These are phyloP conservation scores for Glonium stellatum DNA, from an alignment of 495 filamentous ascomycete species.

Conservation along the genomic window DNA sequence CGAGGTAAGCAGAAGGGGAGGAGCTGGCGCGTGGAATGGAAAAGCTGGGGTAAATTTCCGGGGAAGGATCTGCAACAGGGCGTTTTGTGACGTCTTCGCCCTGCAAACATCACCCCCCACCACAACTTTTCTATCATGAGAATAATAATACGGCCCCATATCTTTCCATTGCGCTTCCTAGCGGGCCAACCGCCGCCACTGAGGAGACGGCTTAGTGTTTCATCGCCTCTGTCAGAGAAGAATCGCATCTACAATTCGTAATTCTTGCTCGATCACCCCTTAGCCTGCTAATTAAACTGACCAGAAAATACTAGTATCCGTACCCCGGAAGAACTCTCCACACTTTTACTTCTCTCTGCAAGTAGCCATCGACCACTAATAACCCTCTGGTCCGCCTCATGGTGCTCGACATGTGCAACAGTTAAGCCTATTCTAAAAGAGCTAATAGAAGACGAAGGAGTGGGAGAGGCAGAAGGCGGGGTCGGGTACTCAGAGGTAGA, in stretches of 20 bases:
- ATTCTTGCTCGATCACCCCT: conserved; percentile 38
- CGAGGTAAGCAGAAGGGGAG: background rate
- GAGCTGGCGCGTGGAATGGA: background rate
- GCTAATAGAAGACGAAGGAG: conserved; percentile 46
- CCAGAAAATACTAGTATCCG: conserved; percentile 30
- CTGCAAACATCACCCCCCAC: background rate
- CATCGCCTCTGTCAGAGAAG: conserved; percentile 10
- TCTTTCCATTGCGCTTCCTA: background rate
- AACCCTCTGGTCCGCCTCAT: conserved; percentile 64
- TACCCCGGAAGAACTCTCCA: conserved; percentile 52
- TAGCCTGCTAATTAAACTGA: background rate
- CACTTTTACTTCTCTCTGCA: conserved; percentile 52
- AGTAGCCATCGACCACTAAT: conserved; percentile 53
- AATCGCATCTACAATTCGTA: conserved; percentile 31
- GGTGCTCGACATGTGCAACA: conserved; percentile 52
- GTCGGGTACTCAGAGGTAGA: conserved; percentile 57
- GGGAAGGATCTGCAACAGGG: background rate
- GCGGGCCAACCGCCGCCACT: background rate
- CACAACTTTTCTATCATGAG: conserved; percentile 2
- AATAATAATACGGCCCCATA: conserved; percentile 1
- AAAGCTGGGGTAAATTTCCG: background rate
- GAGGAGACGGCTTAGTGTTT: background rate
- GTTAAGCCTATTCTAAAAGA: conserved; percentile 48
- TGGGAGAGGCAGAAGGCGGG: conserved; percentile 55
- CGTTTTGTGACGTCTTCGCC: background rate